Evolutionary conservation across 2,329 filamentous ascomycete species (phyloP), one percentile per base, ranked within the genome.

Genomic region (Cordyceps cateniannulata): DNA sequence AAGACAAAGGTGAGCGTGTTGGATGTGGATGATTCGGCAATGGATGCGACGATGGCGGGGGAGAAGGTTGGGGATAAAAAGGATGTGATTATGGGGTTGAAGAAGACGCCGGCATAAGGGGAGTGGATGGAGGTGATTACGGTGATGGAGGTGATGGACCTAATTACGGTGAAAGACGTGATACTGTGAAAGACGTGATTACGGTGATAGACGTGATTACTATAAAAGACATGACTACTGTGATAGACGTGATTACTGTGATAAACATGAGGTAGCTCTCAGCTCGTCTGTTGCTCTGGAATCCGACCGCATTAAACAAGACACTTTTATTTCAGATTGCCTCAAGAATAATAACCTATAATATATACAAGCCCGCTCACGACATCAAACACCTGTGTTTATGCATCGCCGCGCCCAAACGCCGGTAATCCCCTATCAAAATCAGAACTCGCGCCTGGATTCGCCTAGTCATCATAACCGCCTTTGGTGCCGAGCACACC

Each of bases 401-500:
- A 54, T 55, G 51, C 58, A 51, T 40, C 22, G 32, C 12, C 49
- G 53, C 32, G 10, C 52, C 25, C 12, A 45, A 53, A 60, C 58
- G 49, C 58, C 58, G 3, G 14, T 25, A 35, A 18, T 24, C 22
- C 20, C 24, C 8, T 22, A 5, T 3, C 24, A 14, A 42, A 20
- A 42, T 32, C 32, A 44, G 18, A 45, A 22, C 22, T 22, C 22
- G 22, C n/a, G n/a, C 18, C 12, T 10, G 3, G 22, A 35, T 22
- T 25, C n/a, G 9, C 27, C 44, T 62, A 62, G 25, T 24, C 64
- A 20, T 74, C 69, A 54, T 69, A 75, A 0, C 67, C 73, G 38
- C 69, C 66, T 71, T 83, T 83, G 22, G 69, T 72, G 2, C 82
- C 82, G 62, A 85, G 69, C 27, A 85, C 73, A 32, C 81, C 81